Percentiles rank a stretch among this genome's conserved stretches.
Evolutionary conservation across 2,329 filamentous ascomycete genomes (phyloP).

Genomic region (Exophiala lecanii-corni): DNA sequence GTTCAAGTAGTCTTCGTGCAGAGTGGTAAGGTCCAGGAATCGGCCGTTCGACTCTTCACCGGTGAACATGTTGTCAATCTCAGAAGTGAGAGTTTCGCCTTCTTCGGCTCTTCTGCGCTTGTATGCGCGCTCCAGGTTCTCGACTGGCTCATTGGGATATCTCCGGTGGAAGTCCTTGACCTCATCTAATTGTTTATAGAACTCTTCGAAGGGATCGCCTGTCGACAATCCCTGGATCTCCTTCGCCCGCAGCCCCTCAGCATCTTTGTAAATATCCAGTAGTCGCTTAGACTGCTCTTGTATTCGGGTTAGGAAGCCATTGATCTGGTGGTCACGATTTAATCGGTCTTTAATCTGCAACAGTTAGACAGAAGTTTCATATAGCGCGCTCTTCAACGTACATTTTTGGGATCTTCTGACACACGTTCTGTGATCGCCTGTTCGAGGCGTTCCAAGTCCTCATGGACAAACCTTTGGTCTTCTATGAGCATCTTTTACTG

Average conservation of each 20-base stretch:
- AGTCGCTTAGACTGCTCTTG: constrained; percentile 78
- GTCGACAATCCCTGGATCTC: constrained; percentile 81
- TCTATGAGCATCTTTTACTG: constrained; percentile 67
- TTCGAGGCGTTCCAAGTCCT: constrained; percentile 94
- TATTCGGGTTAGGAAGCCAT: constrained; percentile 80
- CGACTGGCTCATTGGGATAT: constrained; percentile 90
- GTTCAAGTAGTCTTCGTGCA: constrained; percentile 87
- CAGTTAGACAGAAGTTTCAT: background rate
- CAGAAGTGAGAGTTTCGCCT: constrained; percentile 57
- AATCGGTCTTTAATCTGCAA: constrained; percentile 78
- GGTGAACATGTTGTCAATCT: constrained; percentile 88
- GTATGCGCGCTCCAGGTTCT: constrained; percentile 92
- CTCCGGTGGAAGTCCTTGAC: constrained; percentile 84
- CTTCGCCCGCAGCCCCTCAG: constrained; percentile 63
- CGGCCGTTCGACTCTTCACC: constrained; percentile 92
- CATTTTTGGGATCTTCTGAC: constrained; percentile 81
- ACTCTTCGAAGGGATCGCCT: constrained; percentile 83
- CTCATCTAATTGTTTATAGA: constrained; percentile 76
- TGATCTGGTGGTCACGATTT: constrained; percentile 85
- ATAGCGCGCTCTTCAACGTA: constrained; percentile 42
- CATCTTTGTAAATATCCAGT: constrained; percentile 78
- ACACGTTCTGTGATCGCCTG: constrained; percentile 88
- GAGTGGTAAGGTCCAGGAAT: constrained; percentile 80
- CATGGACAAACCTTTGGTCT: constrained; percentile 88
- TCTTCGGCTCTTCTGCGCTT: constrained; percentile 64